phyloP scores from a whole-genome alignment of 148 eudicot genomes.

The Silene uniflora region DNA sequence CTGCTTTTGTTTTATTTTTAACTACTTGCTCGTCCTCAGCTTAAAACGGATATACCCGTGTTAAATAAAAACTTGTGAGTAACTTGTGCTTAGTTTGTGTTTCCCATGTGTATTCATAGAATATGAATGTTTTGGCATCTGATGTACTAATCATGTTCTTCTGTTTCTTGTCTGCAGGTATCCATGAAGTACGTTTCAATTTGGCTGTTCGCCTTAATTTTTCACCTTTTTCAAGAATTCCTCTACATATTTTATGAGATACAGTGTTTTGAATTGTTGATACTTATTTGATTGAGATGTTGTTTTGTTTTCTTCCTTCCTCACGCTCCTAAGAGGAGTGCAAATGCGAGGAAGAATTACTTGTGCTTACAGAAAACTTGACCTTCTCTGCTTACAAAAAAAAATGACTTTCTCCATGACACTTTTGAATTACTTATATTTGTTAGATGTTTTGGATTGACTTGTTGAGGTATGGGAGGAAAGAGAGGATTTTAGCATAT shows the following conservation, averaged over 20 bases:
- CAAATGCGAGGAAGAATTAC: too few species aligned
- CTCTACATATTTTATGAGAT: not conserved
- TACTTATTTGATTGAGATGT: not conserved
- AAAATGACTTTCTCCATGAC: not conserved
- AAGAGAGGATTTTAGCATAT: not conserved
- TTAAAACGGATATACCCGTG: too few species aligned
- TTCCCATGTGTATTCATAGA: not conserved
- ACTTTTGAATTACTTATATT: not conserved
- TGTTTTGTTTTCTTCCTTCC: not conserved
- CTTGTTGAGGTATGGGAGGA: not conserved
- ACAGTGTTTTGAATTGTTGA: not conserved
- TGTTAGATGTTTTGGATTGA: not conserved
- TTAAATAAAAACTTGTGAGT: not conserved
- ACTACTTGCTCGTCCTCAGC: too few species aligned
- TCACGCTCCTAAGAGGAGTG: not conserved
- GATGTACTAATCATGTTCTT: slow-evolving; percentile 4
- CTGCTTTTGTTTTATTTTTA: too few species aligned
- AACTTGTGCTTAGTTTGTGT: not conserved
- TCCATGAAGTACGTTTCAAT: slow-evolving; percentile 84
- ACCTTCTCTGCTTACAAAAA: not conserved
- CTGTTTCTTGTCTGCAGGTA: slow-evolving; percentile 48
- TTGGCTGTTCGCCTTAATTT: slow-evolving; percentile 13
- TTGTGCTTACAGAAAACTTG: not conserved
- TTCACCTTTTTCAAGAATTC: not conserved
- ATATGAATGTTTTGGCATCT: not conserved